Evolutionary conservation across 192 early-diverging fungal species (phyloP).

Genomic region (Podochytrium sp.): DNA sequence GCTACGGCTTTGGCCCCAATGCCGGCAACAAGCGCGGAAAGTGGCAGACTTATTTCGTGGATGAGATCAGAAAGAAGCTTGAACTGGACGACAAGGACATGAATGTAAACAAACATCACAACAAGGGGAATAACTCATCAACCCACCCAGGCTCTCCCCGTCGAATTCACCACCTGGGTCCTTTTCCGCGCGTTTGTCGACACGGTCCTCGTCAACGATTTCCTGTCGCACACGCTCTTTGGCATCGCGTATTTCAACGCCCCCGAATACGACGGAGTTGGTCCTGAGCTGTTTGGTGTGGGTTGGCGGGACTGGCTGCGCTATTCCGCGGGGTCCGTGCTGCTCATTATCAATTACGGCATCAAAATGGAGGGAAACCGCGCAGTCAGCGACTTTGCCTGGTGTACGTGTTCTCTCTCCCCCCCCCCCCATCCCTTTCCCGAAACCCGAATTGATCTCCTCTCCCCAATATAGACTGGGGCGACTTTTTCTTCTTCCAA

Average conservation of each 20-base stretch:
- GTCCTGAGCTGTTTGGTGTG: conserved; percentile 21
- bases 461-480: conserved; percentile 96
- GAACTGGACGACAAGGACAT: conserved; percentile 56
- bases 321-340: conserved; percentile 74
- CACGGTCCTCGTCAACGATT: conserved; percentile 92
- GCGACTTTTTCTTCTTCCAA: conserved; percentile 94
- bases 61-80: conserved; percentile 42
- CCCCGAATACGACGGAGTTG: conserved; percentile 41
- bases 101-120: conserved; percentile 56
- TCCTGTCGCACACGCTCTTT: conserved; percentile 82
- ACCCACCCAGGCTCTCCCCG: conserved; percentile 59
- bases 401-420: conserved; percentile 77
- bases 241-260: conserved; percentile 79
- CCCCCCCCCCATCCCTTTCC: too few species aligned
- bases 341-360: conserved; percentile 93
- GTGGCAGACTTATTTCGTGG: conserved; percentile 42
- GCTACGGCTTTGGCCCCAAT: conserved; percentile 59
- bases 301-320: conserved; percentile 63
- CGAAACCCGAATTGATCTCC: too few species aligned
- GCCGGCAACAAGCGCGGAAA: conserved; percentile 28
- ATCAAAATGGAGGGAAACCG: conserved; percentile 95
- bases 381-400: conserved; percentile 95
- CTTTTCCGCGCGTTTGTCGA: conserved; percentile 93
- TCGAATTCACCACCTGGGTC: conserved; percentile 97
- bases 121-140: neutral